These are phyloP conservation scores for Yamadazyma sp. DNA, from an alignment of 805 yeast genomes.

Conservation along the genomic window DNA sequence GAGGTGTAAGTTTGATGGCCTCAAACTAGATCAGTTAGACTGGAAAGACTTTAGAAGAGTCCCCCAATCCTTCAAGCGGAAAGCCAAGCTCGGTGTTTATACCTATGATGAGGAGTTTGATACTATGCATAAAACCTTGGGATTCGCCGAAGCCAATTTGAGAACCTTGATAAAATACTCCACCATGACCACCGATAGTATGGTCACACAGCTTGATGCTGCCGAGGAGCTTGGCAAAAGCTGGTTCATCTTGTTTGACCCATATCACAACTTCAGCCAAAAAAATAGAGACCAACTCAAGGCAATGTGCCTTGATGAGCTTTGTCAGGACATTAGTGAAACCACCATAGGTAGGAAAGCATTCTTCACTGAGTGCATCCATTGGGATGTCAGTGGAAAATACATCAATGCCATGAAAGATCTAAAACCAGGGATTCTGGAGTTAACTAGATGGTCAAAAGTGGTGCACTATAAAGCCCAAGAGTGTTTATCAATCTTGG, in stretches of 20 bases:
- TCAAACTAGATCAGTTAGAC: slow-evolving; percentile 5
- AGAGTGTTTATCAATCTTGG: slow-evolving; percentile 8
- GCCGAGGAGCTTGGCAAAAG: slow-evolving; percentile 1
- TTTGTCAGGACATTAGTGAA: slow-evolving; percentile 6
- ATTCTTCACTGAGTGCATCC: slow-evolving; percentile 6
- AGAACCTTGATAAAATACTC: slow-evolving; percentile 19
- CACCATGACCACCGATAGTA: slow-evolving; percentile 3
- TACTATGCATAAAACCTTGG: slow-evolving; percentile 18
- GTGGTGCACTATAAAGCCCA: slow-evolving; percentile 5
- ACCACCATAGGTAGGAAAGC: neutral
- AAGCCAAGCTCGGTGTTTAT: slow-evolving; percentile 22
- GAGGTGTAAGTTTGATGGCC: slow-evolving; percentile 2
- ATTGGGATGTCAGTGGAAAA: slow-evolving; percentile 8
- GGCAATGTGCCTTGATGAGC: slow-evolving; percentile 9
- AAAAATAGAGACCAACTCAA: slow-evolving; percentile 10
- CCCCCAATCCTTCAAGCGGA: slow-evolving; percentile 34
- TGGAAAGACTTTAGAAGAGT: slow-evolving; percentile 29
- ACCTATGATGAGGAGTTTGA: slow-evolving; percentile 44
- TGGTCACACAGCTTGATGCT: neutral
- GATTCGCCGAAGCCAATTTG: slow-evolving; percentile 18
- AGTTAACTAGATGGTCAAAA: slow-evolving; percentile 1
- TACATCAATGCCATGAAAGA: slow-evolving; percentile 1
- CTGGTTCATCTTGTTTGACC: slow-evolving; percentile 19
- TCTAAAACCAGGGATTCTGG: neutral
- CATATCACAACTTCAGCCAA: slow-evolving; percentile 18